Percentiles rank a stretch among this genome's conserved stretches.
These are phyloP conservation scores for Limonium bicolor DNA, from an alignment of 148 eudicot genomes.

Conservation along the genomic window DNA sequence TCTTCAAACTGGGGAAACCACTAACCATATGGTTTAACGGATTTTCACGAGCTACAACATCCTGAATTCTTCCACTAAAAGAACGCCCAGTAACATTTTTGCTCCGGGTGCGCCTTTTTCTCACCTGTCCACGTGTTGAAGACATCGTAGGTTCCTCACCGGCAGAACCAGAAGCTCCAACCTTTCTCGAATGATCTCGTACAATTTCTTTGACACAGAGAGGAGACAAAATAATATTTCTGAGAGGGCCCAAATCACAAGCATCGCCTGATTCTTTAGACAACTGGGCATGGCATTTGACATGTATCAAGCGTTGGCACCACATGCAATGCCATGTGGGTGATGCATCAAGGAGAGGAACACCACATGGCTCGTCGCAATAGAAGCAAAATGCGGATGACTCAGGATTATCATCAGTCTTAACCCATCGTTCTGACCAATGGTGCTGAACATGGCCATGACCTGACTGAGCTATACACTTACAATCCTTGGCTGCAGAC, in stretches of 20 bases:
- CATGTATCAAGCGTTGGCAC: conserved; percentile 82
- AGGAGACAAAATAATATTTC: conserved; percentile 61
- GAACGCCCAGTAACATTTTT: conserved; percentile 34
- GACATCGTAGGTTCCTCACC: conserved; percentile 33
- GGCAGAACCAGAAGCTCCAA: conserved; percentile 24
- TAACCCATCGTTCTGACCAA: conserved; percentile 82
- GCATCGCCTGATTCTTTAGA: conserved; percentile 55
- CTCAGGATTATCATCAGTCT: conserved; percentile 64
- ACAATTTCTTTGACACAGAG: conserved; percentile 58
- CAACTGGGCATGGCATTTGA: conserved; percentile 65
- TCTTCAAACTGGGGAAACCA: conserved; percentile 35
- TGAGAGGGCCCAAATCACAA: conserved; percentile 69
- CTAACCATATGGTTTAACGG: conserved; percentile 33
- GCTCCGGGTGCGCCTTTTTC: conserved; percentile 41
- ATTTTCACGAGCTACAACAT: conserved; percentile 21
- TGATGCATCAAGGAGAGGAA: conserved; percentile 65
- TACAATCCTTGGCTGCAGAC: conserved; percentile 71
- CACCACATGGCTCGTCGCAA: conserved; percentile 84
- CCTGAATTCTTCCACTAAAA: conserved; percentile 36
- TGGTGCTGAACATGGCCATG: conserved; percentile 65
- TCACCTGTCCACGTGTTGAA: conserved; percentile 37
- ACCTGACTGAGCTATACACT: conserved; percentile 78
- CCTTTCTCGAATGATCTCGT: conserved; percentile 18
- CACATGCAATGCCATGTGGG: conserved; percentile 84
- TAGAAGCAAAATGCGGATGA: conserved; percentile 59